Percentiles rank a stretch among this genome's conserved stretches.
Evolutionary conservation across 768 basidiomycete species (phyloP).

Genomic region (Tylopilus plumbeoviolaceoides): DNA sequence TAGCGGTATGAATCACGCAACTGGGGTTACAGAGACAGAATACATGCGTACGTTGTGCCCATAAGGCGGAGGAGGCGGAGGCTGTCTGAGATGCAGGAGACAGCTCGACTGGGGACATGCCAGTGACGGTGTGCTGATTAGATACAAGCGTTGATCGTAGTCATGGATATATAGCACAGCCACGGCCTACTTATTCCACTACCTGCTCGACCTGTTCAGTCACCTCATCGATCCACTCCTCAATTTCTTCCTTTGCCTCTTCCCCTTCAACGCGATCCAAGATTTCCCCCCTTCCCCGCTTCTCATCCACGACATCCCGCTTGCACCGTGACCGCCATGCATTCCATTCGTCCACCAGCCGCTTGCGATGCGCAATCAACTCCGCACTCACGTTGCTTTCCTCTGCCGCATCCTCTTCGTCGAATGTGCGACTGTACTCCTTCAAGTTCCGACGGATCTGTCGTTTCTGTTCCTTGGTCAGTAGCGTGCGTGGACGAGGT

Average conservation of each 20-base stretch:
- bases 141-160: constrained; percentile 2
- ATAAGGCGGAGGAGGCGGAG: constrained; percentile 54
- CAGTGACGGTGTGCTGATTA: constrained; percentile 19
- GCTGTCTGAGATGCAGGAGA: constrained; percentile 27
- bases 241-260: constrained; percentile 80
- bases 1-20: background rate
- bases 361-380: constrained; percentile 81
- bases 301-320: constrained; percentile 59
- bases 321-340: constrained; percentile 82
- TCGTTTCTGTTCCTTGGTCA: constrained; percentile 85
- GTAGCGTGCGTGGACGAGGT: constrained; percentile 84
- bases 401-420: constrained; percentile 95
- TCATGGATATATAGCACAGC: constrained; percentile 17
- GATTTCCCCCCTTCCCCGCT: constrained; percentile 36
- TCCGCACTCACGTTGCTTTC: constrained; percentile 94
- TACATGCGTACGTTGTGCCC: constrained; percentile 63
- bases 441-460: constrained; percentile 83
- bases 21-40: background rate
- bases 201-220: constrained; percentile 89
- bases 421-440: constrained; percentile 88
- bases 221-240: constrained; percentile 92
- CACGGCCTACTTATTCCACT: constrained; percentile 40
- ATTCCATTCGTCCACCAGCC: constrained; percentile 98
- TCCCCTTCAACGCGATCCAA: constrained; percentile 37
- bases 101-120: constrained; percentile 30